Conservation (phyloP, 345 rosid species). For the Microthlaspi erraticum region DNA sequence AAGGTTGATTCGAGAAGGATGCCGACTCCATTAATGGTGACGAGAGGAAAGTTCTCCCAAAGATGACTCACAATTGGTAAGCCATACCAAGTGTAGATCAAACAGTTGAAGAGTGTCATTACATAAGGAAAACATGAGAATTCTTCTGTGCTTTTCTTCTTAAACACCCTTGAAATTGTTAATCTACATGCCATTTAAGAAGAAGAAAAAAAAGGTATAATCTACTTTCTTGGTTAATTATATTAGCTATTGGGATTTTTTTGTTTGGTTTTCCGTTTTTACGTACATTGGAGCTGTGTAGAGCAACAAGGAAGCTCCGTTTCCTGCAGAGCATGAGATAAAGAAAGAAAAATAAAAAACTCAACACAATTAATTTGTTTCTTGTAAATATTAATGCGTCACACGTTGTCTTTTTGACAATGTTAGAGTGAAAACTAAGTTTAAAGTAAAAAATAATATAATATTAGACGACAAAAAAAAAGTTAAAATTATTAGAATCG, state of each 20-base stretch:
- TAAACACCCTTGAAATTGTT: conserved; percentile 70
- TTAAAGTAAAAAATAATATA: neutral
- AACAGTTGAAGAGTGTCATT: conserved; percentile 66
- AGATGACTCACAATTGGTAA: conserved; percentile 75
- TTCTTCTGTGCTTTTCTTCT: conserved; percentile 74
- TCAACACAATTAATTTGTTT: conserved; percentile 22
- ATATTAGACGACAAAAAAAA: no score
- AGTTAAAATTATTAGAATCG: no score
- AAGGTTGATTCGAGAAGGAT: conserved; percentile 70
- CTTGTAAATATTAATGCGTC: neutral
- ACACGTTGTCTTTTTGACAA: neutral
- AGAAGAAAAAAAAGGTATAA: conserved; percentile 7
- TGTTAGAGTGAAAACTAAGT: neutral
- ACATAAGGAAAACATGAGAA: conserved; percentile 85
- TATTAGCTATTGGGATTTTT: neutral
- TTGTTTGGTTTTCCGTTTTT: no score
- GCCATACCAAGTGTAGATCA: conserved; percentile 85
- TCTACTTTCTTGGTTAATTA: neutral
- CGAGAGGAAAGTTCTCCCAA: conserved; percentile 82
- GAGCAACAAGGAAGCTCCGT: conserved; percentile 76
- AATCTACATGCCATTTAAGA: conserved; percentile 50
- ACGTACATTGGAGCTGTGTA: conserved; percentile 76
- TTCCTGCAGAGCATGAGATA: conserved; percentile 58
- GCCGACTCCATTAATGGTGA: conserved; percentile 80
- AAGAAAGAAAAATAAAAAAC: conserved; percentile 1